Percentiles rank a stretch among this genome's conserved stretches.
Conservation (phyloP, 116 monocot species). For the Iris pallida region DNA sequence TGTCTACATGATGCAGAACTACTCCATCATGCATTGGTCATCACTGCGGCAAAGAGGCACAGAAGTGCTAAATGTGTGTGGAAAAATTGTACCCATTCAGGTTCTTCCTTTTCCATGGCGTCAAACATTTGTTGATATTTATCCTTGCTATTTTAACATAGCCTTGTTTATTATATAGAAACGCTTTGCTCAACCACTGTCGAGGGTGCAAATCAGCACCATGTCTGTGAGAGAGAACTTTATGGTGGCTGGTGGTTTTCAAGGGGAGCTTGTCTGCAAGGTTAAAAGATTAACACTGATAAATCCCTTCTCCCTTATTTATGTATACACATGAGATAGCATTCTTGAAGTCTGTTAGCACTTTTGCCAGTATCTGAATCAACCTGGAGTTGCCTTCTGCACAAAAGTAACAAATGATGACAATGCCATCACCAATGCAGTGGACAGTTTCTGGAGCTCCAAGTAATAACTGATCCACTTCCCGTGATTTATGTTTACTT, state of each 20-base stretch:
- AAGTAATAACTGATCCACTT: conserved; percentile 27
- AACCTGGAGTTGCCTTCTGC: conserved; percentile 53
- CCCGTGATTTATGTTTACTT: background rate
- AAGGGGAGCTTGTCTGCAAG: conserved; percentile 87
- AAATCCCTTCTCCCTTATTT: background rate
- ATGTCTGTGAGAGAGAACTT: conserved; percentile 65
- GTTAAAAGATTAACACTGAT: conserved; percentile 19
- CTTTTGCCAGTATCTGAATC: conserved; percentile 49
- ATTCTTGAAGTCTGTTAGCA: background rate
- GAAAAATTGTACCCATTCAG: conserved; percentile 39
- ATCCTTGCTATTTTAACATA: background rate
- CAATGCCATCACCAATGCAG: conserved; percentile 77
- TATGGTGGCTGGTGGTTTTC: conserved; percentile 80
- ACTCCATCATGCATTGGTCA: conserved; percentile 84
- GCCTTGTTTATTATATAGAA: conserved; percentile 20
- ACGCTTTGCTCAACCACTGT: conserved; percentile 25
- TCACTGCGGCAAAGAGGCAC: conserved; percentile 38
- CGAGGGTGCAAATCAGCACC: conserved; percentile 67
- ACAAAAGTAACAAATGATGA: conserved; percentile 51
- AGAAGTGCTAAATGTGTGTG: conserved; percentile 68
- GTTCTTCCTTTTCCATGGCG: conserved; percentile 14
- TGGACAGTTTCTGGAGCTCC: conserved; percentile 45
- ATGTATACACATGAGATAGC: background rate
- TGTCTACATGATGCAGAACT: conserved; percentile 61
- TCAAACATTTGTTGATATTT: background rate